phyloP scores from a whole-genome alignment of 106 monocot species.

The Dendrobium nobile region DNA sequence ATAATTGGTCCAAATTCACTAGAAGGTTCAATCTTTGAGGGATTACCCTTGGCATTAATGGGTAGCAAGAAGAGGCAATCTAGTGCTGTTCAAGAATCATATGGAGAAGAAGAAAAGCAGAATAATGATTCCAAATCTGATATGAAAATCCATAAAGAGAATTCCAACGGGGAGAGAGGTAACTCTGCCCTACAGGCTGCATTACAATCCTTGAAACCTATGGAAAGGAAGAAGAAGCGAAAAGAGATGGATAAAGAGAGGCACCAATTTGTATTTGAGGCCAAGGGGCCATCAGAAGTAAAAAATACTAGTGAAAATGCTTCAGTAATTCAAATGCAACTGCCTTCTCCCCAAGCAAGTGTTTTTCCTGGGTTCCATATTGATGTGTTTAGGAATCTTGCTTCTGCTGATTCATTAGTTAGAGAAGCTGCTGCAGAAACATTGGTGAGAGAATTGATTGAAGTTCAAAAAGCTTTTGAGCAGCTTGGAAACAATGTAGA shows the following conservation, averaged over 20 bases:
- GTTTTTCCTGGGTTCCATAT: slow-evolving; percentile 54
- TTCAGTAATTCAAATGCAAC: neutral
- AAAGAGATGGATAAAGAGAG: slow-evolving; percentile 56
- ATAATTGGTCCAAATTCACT: neutral
- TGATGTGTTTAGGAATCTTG: slow-evolving; percentile 50
- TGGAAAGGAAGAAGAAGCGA: slow-evolving; percentile 74
- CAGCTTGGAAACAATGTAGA: slow-evolving; percentile 12
- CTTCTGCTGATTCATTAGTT: slow-evolving; percentile 36
- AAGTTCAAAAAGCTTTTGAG: slow-evolving; percentile 62
- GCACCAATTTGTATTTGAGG: slow-evolving; percentile 19
- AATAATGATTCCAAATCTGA: neutral
- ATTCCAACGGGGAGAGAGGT: neutral
- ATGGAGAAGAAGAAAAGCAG: neutral
- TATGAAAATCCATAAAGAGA: neutral
- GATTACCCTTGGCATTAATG: slow-evolving; percentile 15
- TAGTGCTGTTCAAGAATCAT: slow-evolving; percentile 11
- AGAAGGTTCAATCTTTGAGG: neutral
- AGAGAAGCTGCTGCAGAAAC: slow-evolving; percentile 57
- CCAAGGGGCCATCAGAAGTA: slow-evolving; percentile 2
- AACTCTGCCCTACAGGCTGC: neutral
- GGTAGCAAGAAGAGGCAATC: slow-evolving; percentile 38
- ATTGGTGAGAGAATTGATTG: slow-evolving; percentile 43
- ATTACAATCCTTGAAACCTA: slow-evolving; percentile 24
- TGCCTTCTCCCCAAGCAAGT: neutral
- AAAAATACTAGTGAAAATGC: neutral